phyloP scores from a whole-genome alignment of 495 filamentous ascomycete species.

The Parachaetomium inaequale region DNA sequence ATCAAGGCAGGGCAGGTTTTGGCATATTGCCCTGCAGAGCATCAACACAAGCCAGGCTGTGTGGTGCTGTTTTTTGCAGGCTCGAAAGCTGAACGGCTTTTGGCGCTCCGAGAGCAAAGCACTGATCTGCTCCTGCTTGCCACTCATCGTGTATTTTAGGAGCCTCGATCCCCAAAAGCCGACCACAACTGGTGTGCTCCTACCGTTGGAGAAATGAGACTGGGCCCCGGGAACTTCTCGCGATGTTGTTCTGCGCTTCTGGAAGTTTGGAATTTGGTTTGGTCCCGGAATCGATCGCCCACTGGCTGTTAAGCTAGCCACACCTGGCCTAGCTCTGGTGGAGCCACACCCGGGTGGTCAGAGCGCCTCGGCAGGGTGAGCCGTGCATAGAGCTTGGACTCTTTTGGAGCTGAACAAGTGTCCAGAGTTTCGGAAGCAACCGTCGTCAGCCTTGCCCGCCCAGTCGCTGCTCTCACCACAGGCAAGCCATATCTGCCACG shows the following conservation, averaged over 20 bases:
- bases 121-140: too few species aligned
- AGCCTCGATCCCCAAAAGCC: too few species aligned
- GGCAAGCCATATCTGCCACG: slow-evolving; percentile 5
- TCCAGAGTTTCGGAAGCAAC: slow-evolving; percentile 28
- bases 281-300: background rate
- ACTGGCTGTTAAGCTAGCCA: background rate
- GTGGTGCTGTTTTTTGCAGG: background rate
- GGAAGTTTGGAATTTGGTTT: background rate
- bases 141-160: too few species aligned
- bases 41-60: background rate
- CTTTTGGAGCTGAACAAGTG: slow-evolving; percentile 32
- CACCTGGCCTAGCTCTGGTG: background rate
- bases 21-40: background rate
- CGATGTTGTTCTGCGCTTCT: background rate
- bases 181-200: too few species aligned
- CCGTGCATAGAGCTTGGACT: slow-evolving; percentile 20
- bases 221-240: too few species aligned
- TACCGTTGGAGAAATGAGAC: too few species aligned
- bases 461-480: slow-evolving; percentile 12
- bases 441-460: slow-evolving; percentile 21
- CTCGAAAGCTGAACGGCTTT: background rate
- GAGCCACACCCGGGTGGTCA: background rate
- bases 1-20: background rate
- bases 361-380: slow-evolving; percentile 15
- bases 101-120: background rate